Base-by-base conservation (phyloP, 2,329 filamentous ascomycete genomes). In the Paraphaeosphaeria sporulosa region DNA sequence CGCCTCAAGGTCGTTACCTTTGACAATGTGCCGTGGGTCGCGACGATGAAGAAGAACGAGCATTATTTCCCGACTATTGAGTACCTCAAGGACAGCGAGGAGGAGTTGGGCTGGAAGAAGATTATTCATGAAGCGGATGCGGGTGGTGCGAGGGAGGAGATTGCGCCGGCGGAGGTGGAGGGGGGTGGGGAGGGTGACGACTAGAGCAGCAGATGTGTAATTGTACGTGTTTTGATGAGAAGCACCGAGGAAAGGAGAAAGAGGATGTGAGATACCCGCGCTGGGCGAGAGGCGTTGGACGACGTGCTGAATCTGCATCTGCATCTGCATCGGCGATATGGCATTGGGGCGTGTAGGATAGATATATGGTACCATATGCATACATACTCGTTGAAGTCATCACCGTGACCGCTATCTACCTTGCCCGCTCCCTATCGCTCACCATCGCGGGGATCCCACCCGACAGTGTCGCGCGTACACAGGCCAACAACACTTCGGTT, bases 41-140 rank as follows among this genome's bases (percentile, higher is more conserved):
- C 96, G 42, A 99, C 95, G 9, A 97, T 99, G 92, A 99, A 99
- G 88, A 98, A 98, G 86, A 97, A 97, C 70, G 94, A 99, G 76
- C 95, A 99, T 79, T 99, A 99, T 77, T 90, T 89, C 80, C 87
- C 87, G 2, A 89, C 88, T 62, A 85, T 88, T 32, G 87, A 89
- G 75, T 89, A 88, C 62, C 72, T 86, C 55, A 89, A 89, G 71
- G 87, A 89, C 62, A 56, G 78, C 1, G 74, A 71, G 1, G 77
- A 82, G 61, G 75, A 81, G 5, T 79, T 84, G 19, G 86, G 86
- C 4, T 89, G 87, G 87, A 82, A 79, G 70, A 83, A 85, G 32
- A 78, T 87, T 47, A 83, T 84, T 34, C 84, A 88, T 59, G 82
- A 86, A 64, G 82, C 79, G 55, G 81, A 82, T 36, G 73, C 76